Evolutionary conservation across 2,329 filamentous ascomycete species (phyloP), one percentile per base, ranked within the genome.

Genomic region (Hypoxylon sp.): DNA sequence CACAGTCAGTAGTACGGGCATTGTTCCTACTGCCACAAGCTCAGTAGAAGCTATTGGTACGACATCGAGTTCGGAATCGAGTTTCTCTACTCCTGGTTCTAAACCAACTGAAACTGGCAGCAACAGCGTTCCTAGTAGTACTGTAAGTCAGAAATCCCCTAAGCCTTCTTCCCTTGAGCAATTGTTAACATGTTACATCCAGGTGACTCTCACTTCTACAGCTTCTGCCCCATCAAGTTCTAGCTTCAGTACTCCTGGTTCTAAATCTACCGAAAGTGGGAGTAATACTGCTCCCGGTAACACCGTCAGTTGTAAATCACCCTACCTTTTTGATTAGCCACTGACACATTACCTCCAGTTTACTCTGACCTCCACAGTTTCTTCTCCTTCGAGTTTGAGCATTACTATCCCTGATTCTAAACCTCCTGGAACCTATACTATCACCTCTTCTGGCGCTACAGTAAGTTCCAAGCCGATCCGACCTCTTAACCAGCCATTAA

Each of bases 71-170:
- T 24, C 39, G 17, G 24, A 33, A 14, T 57, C 39, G 11, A 53
- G 51, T 39, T 8, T 17, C 39, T 48, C 33, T n/a, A 50, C 39
- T 33, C 44, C 62, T 19, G 57, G 37, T 10, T 22, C 53, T 37
- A 55, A 64, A 29, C 61, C 68, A 19, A 73, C 67, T 3, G 60
- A 71, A 33, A 68, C 69, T 10, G 9, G 64, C 24, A 69, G 66
- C 4, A 52, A 65, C 13, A 67, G 69, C 8, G 51, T 57, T 26
- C 22, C 64, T 26, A 72, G 63, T 17, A 59, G 33, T 17, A 71
- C 65, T 37, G 66, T 71, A 68, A 71, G 59, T 17, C 29, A 29
- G 9, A 17, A 24, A 19, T 6, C 4, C 9, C 22, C 24, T 31
- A n/a, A 47, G 19, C 37, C 31, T 9, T 17, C 13, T 29, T 55